Base-by-base conservation (phyloP, 768 basidiomycete species). In the Lactarius vividus region DNA sequence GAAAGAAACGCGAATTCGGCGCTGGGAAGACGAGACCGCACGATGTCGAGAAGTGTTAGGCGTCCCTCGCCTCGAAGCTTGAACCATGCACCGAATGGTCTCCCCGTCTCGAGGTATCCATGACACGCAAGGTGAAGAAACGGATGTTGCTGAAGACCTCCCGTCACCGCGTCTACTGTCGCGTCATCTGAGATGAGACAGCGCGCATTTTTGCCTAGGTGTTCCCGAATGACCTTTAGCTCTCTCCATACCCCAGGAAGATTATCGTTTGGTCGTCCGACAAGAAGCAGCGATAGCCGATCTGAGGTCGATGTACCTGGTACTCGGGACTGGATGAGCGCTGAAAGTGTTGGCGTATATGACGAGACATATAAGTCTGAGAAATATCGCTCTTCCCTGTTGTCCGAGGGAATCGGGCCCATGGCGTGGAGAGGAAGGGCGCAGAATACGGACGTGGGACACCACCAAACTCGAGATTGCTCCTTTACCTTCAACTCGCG, bases 401-500 rank as follows among this genome's bases (percentile, higher is more conserved):
- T 11, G n/a, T 10, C 13, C n/a, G 65, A n/a, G 29, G 28, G 54
- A n/a, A 62, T 57, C 3, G 54, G 29, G 9, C 60, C 54, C 20
- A 62, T 62, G 15, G 66, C 66, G 49, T 67, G 66, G 9, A 64
- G 29, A 16, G 66, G 66, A 20, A 67, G 62, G 4, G 35, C 56
- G 2, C 33, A 55, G 18, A 67, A 55, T 10, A 35, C 42, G 5
- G 63, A 46, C 11, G 44, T 23, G 10, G 44, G 44, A 23, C 44
- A 23, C 44, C 44, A 46, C 44, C 44, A 46, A 46, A 46, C 44
- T 23, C n/a, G 44, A 11, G n/a, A 23, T 10, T 46, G 44, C 44
- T 46, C 44, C 10, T 40, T 9, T 18, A 35, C 13, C 7, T 39
- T 23, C 15, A 60, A n/a, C 23, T 10, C n/a, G n/a, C 52, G 33